Evolutionary conservation across 2,329 filamentous ascomycete genomes (phyloP), one percentile per base, ranked within the genome.

Genomic region (Zelopaecilomyces penicillatus): DNA sequence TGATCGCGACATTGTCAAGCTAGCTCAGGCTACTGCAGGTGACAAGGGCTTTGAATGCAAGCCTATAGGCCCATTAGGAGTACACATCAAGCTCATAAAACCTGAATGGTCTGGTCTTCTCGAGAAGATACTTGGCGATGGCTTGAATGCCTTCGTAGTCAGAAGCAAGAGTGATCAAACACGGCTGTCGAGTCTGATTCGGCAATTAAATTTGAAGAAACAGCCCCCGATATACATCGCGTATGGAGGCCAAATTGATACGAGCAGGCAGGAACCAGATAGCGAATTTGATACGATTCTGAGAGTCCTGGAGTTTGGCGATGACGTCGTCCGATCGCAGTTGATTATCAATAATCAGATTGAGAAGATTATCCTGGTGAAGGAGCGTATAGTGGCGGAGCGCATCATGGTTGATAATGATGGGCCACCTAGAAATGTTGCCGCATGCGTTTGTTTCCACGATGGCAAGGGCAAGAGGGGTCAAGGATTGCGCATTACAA

Each of bases 61-160:
- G 50, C 93, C 93, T 2, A 71, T 97, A 31, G 93, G 93, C 0
- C 93, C 93, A 0, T 70, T 97, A 10, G 93, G 90, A 30, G 70
- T 80, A 27, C 78, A 93, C 56, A 74, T 98, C 42, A 82, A 80
- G 52, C 69, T 98, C 27, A 68, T 80, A 32, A 82, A 91, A 52
- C 84, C 87, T 1, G 75, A 87, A 54, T 98, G 93, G 93, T 85
- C 83, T 1, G 76, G 78, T 1, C 80, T 95, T 37, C 64, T 98
- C 10, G 93, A 98, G 60, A 84, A 76, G 50, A 78, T 78, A 1
- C 74, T 95, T 38, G 87, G 87, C n/a, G 65, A 63, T 4, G 71
- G 68, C 1, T 68, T 97, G 30, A 84, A 80, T 50, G 81, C 78
- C 2, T 98, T 97, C 57, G 77, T 95, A 41, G 90, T 96, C 36